phyloP scores from a whole-genome alignment of 345 rosid genomes.

The Physaria fendleri region DNA sequence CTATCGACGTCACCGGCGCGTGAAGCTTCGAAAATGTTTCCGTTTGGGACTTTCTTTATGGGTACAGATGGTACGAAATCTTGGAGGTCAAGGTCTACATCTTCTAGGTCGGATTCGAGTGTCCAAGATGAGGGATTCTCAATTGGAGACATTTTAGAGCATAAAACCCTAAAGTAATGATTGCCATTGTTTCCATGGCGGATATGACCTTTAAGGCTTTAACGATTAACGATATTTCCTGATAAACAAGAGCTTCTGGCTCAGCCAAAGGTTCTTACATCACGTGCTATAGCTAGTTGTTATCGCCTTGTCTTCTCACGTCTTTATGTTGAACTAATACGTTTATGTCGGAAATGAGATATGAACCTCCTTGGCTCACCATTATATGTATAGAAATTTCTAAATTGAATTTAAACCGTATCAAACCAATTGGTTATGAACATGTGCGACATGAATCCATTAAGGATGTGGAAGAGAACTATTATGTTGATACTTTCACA shows the following conservation, averaged over 20 bases:
- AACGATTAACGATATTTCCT: neutral
- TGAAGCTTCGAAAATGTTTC: constrained; percentile 86
- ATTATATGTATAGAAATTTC: too few species aligned
- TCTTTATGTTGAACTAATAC: too few species aligned
- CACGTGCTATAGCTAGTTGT: too few species aligned
- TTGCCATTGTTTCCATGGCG: neutral
- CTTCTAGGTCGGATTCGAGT: constrained; percentile 66
- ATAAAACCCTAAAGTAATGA: constrained; percentile 8
- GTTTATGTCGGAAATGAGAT: too few species aligned
- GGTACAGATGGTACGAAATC: constrained; percentile 71
- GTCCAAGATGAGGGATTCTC: constrained; percentile 25
- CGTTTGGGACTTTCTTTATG: constrained; percentile 82
- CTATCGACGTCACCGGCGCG: constrained; percentile 96
- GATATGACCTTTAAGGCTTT: neutral
- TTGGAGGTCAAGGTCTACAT: constrained; percentile 72
- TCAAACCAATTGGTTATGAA: too few species aligned
- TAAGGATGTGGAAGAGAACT: neutral
- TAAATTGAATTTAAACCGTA: too few species aligned
- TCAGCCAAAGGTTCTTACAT: neutral
- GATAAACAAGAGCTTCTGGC: neutral
- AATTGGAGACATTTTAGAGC: constrained; percentile 7
- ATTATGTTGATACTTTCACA: neutral
- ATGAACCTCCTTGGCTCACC: too few species aligned
- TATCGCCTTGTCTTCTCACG: too few species aligned
- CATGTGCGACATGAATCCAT: too few species aligned